phyloP scores from a whole-genome alignment of 176 grass and related monocot species.

The Oryza meridionalis region DNA sequence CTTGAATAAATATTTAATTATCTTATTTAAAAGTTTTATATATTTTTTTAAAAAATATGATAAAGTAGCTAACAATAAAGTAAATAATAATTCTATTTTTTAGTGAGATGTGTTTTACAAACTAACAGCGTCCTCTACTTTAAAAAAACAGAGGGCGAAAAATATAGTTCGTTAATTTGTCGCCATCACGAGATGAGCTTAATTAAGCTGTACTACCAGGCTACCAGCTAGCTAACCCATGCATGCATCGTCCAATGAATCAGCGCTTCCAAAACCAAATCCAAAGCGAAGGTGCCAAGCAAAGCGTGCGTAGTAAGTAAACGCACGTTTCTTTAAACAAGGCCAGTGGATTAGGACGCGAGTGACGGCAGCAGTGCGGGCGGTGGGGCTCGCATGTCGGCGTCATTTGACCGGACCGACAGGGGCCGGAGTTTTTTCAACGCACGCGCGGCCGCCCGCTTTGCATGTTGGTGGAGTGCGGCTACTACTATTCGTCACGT shows the following conservation, averaged over 20 bases:
- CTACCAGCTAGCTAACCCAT: background rate
- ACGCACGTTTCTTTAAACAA: background rate
- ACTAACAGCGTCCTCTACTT: no score
- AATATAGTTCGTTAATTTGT: no score
- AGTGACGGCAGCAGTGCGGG: background rate
- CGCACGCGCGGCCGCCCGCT: background rate
- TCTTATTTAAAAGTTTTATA: no score
- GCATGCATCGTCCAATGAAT: background rate
- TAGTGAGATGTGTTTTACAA: no score
- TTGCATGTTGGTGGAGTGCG: no score
- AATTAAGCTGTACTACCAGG: background rate
- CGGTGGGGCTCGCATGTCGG: constrained; percentile 17
- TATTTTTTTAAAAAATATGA: no score
- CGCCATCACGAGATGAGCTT: no score
- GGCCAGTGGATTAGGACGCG: background rate
- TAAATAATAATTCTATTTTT: no score
- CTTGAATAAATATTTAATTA: no score
- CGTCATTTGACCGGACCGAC: background rate
- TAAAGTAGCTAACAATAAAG: no score
- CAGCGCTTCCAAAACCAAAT: background rate
- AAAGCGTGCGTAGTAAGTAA: background rate
- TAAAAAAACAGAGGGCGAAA: no score
- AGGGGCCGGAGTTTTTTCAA: background rate
- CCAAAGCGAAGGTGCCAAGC: background rate
- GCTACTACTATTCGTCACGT: constrained; percentile 21